phyloP scores from a whole-genome alignment of 1,284 basidiomycete genomes.

The Sparassis latifolia region DNA sequence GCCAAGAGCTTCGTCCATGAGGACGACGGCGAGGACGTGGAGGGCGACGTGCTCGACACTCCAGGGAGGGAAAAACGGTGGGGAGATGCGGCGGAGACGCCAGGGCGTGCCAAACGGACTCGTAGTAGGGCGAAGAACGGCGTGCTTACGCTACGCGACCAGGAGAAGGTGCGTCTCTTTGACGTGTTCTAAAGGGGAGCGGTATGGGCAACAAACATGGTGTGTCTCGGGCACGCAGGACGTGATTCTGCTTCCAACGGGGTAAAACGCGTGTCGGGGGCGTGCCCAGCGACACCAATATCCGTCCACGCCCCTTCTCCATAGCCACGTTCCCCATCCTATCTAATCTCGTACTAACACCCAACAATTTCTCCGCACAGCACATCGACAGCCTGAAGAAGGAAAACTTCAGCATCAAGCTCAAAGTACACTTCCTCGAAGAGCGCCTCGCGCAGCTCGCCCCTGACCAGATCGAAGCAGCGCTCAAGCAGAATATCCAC shows the following conservation, averaged over 20 bases:
- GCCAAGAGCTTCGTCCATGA: conserved; percentile 19
- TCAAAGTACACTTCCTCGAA: conserved; percentile 90
- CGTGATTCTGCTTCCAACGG: no score
- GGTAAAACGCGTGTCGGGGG: no score
- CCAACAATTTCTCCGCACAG: conserved; percentile 31
- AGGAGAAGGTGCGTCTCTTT: conserved; percentile 74
- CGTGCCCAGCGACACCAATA: no score
- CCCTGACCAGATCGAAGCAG: conserved; percentile 87
- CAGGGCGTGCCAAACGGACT: conserved; percentile 37
- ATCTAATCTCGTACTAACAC: neutral
- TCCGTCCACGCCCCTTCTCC: no score
- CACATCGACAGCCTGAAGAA: conserved; percentile 92
- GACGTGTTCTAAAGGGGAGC: neutral
- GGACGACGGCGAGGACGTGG: conserved; percentile 28
- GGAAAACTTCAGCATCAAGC: conserved; percentile 92
- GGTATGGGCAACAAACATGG: no score
- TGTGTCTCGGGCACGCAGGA: no score
- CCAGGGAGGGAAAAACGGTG: conserved; percentile 45
- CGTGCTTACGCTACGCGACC: conserved; percentile 78
- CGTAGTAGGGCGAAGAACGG: conserved; percentile 47
- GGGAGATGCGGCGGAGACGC: conserved; percentile 43
- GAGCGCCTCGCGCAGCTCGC: conserved; percentile 84
- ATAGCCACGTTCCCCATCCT: no score
- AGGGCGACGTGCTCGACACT: conserved; percentile 45
- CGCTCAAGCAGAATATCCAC: conserved; percentile 89